Base-by-base conservation (phyloP, 2,329 filamentous ascomycete species). In the Chrysoporthe deuterocubensis region DNA sequence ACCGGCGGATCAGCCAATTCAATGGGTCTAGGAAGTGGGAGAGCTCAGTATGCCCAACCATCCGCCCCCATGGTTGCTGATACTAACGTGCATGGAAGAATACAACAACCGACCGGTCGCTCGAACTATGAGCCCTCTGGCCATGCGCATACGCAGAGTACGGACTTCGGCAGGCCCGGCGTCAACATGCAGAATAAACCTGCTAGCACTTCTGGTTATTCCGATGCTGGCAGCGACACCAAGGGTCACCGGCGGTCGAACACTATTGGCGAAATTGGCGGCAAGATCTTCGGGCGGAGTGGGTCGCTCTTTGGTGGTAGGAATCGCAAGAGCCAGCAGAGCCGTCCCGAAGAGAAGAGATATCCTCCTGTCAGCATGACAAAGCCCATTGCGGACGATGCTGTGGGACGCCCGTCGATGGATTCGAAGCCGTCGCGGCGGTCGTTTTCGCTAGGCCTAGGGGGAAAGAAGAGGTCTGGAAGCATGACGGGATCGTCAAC, bases 311-410 rank as follows among this genome's bases (percentile, higher is more conserved):
- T 96, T 76, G 89, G 91, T n/a, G 85, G 87, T 50, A 81, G 82
- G 75, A 78, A 78, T 72, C 84, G 84, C 75, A 86, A 85, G 77
- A 82, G 84, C 69, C 76, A 73, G 65, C 66, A 69, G 32, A 71
- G 70, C 54, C 75, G 78, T 67, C 80, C 84, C 71, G 89, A 92
- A 76, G 89, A 90, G 70, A 90, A 88, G 76, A 90, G 87, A 71
- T 96, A 97, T 75, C 95, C 95, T 66, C 95, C 95, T 4, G 92
- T 95, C 60, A 97, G 94, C 81, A 96, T 97, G 93, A 88, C 91
- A 70, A 90, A 91, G 71, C 83, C 88, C 1, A 87, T 91, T 78
- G 82, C 87, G 6, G 85, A 85, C 60, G 84, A 83, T 44, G 87
- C 89, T 50, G 57, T 56, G 7, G 58, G 58, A 11, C 84, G 91